These are phyloP conservation scores for Rhodofomes roseus DNA, from an alignment of 1,284 basidiomycete species.

Conservation along the genomic window DNA sequence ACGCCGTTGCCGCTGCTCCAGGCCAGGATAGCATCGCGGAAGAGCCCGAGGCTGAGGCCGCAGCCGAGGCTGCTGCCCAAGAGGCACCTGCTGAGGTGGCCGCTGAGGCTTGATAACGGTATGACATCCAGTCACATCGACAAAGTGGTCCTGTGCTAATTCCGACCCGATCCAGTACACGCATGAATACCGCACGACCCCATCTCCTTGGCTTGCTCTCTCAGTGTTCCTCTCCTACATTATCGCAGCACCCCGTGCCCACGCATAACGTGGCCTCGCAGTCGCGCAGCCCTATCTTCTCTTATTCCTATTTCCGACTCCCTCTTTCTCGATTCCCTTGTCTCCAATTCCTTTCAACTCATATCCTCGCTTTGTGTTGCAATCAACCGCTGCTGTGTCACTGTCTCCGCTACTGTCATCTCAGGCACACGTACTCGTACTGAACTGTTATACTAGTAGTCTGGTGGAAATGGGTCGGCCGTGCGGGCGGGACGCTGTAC, in stretches of 20 bases:
- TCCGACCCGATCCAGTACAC: background rate
- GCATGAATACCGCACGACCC: background rate
- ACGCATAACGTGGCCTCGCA: constrained; percentile 14
- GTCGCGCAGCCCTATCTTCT: constrained; percentile 4
- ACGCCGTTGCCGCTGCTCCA: constrained; percentile 15
- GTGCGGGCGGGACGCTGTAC: background rate
- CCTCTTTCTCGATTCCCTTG: constrained; percentile 3
- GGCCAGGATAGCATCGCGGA: constrained; percentile 31
- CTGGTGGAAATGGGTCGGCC: constrained; percentile 9
- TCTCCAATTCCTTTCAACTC: background rate
- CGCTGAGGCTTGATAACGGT: constrained; percentile 16
- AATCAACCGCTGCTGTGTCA: constrained; percentile 16
- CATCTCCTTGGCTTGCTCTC: no score
- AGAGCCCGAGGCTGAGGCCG: constrained; percentile 33
- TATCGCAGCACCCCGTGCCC: background rate
- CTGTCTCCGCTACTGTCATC: constrained; percentile 12
- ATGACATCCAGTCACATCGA: background rate
- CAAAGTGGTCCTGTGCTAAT: background rate
- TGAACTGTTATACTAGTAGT: constrained; percentile 26
- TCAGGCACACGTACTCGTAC: constrained; percentile 13
- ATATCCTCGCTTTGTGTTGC: constrained; percentile 1
- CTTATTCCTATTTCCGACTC: constrained; percentile 2
- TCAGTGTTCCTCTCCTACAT: background rate
- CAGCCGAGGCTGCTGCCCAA: constrained; percentile 20
- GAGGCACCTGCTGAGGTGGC: constrained; percentile 13